Base-by-base conservation (phyloP, 176 grass and related monocot genomes). In the Urochloa ruziziensis region DNA sequence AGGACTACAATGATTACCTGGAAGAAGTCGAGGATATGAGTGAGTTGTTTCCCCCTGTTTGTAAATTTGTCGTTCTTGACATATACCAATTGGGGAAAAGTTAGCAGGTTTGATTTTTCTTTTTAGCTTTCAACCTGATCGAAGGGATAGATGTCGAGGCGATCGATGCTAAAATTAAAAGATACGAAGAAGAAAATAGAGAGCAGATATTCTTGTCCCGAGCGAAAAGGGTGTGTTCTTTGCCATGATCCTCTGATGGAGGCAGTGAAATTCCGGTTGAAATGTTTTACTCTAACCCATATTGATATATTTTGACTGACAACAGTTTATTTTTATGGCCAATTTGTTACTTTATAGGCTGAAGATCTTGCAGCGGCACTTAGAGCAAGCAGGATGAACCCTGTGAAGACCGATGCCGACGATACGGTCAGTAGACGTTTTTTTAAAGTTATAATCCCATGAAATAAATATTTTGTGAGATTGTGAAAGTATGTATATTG, bases 1-100 rank as follows among this genome's bases (percentile, higher is more conserved):
- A 68, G 84, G 91, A 98, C 43, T 98, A 93, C 84, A 98, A 98
- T 77, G 96, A 98, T 76, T 95, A 93, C 67, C 91, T 98, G 46
- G 96, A 98, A 82, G 96, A 98, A 83, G 93, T 95, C 28, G 93
- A 98, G 76, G 96, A 98, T 66, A 88, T 90, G 96, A 98, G 96
- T 98, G 86, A 86, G 91, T 82, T 80, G 68, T 34, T 73, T 30
- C 56, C 11, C 11, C 25, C 33, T 67, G 35, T 70, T 65, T 59
- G 42, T 53, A 7, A 61, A 16, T 67, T 82, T 33, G 5, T 51
- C 66, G 18, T 73, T 65, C 35, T 28, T 21, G 3, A 75, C 52
- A 53, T 28, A 30, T 54, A 47, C 7, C 5, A 48, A 87, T 25
- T 34, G 43, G 18, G 29, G 40, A 19, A 69, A 36, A 59, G 36